Evolutionary conservation across 257 asterid species (phyloP).

Genomic region (Scutellaria barbata): DNA sequence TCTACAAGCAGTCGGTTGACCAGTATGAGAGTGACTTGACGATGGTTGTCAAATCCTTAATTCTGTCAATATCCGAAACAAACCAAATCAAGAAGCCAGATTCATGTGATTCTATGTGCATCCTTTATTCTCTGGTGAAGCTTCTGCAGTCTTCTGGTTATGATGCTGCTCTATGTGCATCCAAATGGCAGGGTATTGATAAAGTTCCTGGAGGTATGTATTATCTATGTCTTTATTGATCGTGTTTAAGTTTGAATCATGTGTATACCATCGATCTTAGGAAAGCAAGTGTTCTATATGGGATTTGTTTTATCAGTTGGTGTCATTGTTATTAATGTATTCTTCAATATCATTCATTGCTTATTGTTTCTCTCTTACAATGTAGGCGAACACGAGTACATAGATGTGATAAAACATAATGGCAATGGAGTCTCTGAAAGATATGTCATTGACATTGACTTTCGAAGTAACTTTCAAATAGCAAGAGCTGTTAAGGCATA

Average conservation of each 20-base stretch:
- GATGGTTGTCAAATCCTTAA: conserved; percentile 49
- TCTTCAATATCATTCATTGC: neutral
- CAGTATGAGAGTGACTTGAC: conserved; percentile 46
- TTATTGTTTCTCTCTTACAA: neutral
- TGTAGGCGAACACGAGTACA: conserved; percentile 55
- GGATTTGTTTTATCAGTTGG: neutral
- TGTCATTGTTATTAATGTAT: neutral
- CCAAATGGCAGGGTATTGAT: conserved; percentile 53
- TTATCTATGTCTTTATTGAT: neutral
- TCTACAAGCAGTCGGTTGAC: conserved; percentile 41
- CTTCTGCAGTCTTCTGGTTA: conserved; percentile 53
- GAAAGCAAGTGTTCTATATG: neutral
- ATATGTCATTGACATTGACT: conserved; percentile 55
- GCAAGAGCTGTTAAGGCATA: conserved; percentile 59
- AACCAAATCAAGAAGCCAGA: conserved; percentile 36
- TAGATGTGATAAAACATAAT: conserved; percentile 46
- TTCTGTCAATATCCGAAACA: conserved; percentile 48
- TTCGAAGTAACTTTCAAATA: conserved; percentile 61
- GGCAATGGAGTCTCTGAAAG: conserved; percentile 36
- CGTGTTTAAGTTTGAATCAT: neutral
- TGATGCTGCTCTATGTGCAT: conserved; percentile 51
- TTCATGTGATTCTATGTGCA: conserved; percentile 50
- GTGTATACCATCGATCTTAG: neutral
- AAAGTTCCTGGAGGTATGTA: conserved; percentile 62
- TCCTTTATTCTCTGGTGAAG: conserved; percentile 48